Evolutionary conservation across 2,329 filamentous ascomycete species (phyloP).

Genomic region (Bipolaris bicolor): DNA sequence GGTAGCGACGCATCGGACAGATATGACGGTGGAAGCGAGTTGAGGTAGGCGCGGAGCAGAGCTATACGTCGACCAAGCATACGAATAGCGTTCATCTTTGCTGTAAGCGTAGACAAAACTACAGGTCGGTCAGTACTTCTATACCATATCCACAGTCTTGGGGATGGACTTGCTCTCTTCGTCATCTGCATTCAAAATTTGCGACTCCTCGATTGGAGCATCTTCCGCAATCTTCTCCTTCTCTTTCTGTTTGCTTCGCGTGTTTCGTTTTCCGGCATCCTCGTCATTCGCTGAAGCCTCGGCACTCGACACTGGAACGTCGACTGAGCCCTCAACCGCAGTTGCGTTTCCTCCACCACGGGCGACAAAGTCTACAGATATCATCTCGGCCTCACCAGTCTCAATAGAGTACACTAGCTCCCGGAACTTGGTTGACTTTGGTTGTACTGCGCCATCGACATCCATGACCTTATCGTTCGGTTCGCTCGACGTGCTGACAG

Average conservation of each 20-base stretch:
- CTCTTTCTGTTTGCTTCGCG: constrained; percentile 59
- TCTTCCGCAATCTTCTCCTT: constrained; percentile 52
- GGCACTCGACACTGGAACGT: constrained; percentile 18
- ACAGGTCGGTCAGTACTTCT: constrained; percentile 12
- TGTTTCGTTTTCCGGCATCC: constrained; percentile 56
- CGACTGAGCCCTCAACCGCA: constrained; percentile 52
- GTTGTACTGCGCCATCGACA: constrained; percentile 68
- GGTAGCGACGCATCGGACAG: constrained; percentile 56
- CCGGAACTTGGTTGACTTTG: constrained; percentile 70
- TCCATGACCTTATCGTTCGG: constrained; percentile 51
- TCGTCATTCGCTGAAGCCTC: constrained; percentile 45
- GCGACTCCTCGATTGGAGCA: constrained; percentile 41
- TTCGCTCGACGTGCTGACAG: constrained; percentile 40
- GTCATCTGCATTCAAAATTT: constrained; percentile 63
- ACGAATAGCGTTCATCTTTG: constrained; percentile 90
- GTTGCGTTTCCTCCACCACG: constrained; percentile 82
- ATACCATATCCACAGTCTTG: neutral
- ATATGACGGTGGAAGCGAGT: constrained; percentile 71
- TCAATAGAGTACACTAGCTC: constrained; percentile 87
- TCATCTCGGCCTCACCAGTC: constrained; percentile 96
- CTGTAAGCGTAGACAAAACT: constrained; percentile 73
- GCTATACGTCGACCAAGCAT: constrained; percentile 74
- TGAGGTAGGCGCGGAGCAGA: constrained; percentile 71
- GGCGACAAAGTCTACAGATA: constrained; percentile 91
- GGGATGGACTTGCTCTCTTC: constrained; percentile 62